These are phyloP conservation scores for Candida incommunis DNA, from an alignment of 805 yeast species.

Conservation along the genomic window DNA sequence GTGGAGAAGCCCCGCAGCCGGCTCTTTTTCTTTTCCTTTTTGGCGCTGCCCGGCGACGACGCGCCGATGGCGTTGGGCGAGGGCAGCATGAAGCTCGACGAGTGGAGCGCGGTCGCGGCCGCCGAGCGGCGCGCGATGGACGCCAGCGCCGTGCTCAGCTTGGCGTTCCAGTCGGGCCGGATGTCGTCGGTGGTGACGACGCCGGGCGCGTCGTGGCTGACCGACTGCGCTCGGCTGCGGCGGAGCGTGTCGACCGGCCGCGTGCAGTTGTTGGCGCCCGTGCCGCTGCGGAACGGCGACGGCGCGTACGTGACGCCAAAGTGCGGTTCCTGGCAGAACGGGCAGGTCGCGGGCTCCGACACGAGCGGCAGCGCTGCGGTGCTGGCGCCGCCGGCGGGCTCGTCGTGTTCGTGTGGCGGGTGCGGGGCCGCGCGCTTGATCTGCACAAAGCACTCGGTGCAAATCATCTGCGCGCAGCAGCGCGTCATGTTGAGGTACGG, in stretches of 20 bases:
- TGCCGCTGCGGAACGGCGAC: conserved; percentile 37
- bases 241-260: background rate
- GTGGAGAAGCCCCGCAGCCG: background rate
- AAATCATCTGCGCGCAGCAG: conserved; percentile 87
- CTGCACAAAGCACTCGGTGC: conserved; percentile 95
- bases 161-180: conserved; percentile 86
- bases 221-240: conserved; percentile 1
- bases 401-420: conserved; percentile 63
- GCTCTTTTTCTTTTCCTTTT: background rate
- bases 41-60: background rate
- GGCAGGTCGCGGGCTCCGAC: conserved; percentile 83
- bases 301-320: conserved; percentile 79
- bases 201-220: conserved; percentile 37
- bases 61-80: background rate
- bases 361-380: conserved; percentile 30
- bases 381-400: conserved; percentile 30
- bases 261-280: conserved; percentile 4
- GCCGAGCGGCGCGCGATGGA: conserved; percentile 79
- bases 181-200: conserved; percentile 72
- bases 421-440: conserved; percentile 87
- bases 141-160: conserved; percentile 55
- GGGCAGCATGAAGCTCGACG: conserved; percentile 53
- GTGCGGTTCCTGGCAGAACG: conserved; percentile 79
- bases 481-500: conserved; percentile 60
- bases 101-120: conserved; percentile 87